A percentile compares a stretch with the other conserved stretches of the same genome.
phyloP scores from a whole-genome alignment of 129 eudicot species.

The Flaveria sonorensis region DNA sequence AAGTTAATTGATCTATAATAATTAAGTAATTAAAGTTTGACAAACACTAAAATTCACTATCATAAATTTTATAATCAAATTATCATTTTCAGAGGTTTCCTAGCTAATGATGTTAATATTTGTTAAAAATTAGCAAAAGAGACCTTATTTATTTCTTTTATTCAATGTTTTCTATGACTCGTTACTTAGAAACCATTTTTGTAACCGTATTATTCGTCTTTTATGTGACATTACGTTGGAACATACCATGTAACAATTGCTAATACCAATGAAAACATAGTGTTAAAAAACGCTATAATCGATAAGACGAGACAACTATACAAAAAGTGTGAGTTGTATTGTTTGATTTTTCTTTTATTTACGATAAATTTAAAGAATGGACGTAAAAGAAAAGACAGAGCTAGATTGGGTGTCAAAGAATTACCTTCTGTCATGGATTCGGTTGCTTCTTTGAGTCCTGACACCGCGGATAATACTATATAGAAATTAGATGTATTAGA shows the following conservation, averaged over 20 bases:
- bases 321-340: neutral
- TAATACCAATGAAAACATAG: slow-evolving; percentile 1
- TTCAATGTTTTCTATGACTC: neutral
- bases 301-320: neutral
- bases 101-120: no score
- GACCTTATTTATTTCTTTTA: neutral
- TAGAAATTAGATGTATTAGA: neutral
- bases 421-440: slow-evolving; percentile 56
- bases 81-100: neutral
- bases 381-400: neutral
- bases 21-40: no score
- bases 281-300: neutral
- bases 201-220: neutral
- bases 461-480: slow-evolving; percentile 68
- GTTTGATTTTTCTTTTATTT: neutral
- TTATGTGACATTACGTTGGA: neutral
- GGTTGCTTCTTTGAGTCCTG: slow-evolving; percentile 68
- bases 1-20: neutral
- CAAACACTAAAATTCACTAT: neutral
- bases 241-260: neutral
- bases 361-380: neutral
- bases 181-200: neutral
- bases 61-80: neutral
- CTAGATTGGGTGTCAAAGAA: neutral
- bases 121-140: neutral